Conservation (phyloP, 495 filamentous ascomycete genomes). For the Lepraria neglecta region DNA sequence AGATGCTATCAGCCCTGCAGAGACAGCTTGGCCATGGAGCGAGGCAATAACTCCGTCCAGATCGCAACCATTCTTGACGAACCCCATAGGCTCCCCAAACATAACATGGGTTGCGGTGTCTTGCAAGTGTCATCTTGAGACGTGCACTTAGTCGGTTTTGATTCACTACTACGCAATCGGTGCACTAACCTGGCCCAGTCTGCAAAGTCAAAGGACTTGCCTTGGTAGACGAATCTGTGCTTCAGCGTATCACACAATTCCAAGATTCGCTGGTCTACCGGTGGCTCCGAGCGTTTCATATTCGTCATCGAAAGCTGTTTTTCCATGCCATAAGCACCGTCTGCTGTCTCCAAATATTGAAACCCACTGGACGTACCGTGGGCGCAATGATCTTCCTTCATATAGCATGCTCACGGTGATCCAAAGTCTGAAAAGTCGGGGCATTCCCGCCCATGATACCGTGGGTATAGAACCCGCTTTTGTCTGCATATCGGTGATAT, state of each 20-base stretch:
- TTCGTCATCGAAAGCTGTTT: neutral
- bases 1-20: neutral
- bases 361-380: neutral
- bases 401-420: neutral
- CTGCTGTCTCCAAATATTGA: too few relatives aligned
- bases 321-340: too few relatives aligned
- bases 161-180: neutral
- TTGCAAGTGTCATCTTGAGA: slow-evolving; percentile 1
- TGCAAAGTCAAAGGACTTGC: neutral
- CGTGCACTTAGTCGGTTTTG: neutral
- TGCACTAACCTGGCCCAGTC: slow-evolving; percentile 1
- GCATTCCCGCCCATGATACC: neutral
- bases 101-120: neutral
- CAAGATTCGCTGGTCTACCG: neutral
- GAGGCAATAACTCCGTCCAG: neutral
- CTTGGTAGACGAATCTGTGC: neutral
- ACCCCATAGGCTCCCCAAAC: neutral
- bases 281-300: neutral
- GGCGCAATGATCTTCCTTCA: slow-evolving; percentile 4
- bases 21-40: neutral
- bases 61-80: neutral
- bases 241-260: neutral
- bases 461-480: neutral
- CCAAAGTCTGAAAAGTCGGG: neutral
- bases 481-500: slow-evolving; percentile 4